Percentiles rank a stretch among this genome's conserved stretches.
Evolutionary conservation across 331 rosid genomes (phyloP).

Genomic region (Acacia pycnantha): DNA sequence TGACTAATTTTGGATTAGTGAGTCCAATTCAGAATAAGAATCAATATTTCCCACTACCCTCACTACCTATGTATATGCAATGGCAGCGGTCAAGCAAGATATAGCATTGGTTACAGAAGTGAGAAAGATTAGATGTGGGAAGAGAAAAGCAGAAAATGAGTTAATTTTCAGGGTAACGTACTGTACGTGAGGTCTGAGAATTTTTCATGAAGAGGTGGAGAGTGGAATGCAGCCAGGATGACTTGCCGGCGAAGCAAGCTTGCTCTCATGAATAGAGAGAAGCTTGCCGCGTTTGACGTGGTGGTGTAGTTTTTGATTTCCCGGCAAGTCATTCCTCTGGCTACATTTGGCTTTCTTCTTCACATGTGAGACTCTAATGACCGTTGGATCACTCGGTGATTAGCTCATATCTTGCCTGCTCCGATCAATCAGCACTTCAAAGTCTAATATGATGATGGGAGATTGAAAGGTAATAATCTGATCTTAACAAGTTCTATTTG

Average conservation of each 20-base stretch:
- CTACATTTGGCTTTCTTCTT: slow-evolving; percentile 36
- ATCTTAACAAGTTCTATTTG: background rate
- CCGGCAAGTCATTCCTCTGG: slow-evolving; percentile 35
- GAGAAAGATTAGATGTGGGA: background rate
- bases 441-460: background rate
- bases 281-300: background rate
- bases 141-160: background rate
- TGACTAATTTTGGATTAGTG: background rate
- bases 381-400: background rate
- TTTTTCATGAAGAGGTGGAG: slow-evolving; percentile 29
- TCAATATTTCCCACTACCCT: background rate
- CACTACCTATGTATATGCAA: background rate
- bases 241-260: slow-evolving; percentile 41
- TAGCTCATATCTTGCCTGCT: background rate
- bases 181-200: background rate
- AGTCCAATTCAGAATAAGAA: slow-evolving; percentile 15
- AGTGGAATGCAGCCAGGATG: slow-evolving; percentile 50
- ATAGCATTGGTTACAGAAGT: background rate
- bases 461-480: background rate
- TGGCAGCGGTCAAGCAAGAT: background rate
- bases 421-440: background rate
- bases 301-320: background rate
- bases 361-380: slow-evolving; percentile 29
- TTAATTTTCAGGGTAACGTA: background rate
- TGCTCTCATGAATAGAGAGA: too few species aligned